Conservation (phyloP, 208 protist species). For the Leptomonas seymouri region DNA sequence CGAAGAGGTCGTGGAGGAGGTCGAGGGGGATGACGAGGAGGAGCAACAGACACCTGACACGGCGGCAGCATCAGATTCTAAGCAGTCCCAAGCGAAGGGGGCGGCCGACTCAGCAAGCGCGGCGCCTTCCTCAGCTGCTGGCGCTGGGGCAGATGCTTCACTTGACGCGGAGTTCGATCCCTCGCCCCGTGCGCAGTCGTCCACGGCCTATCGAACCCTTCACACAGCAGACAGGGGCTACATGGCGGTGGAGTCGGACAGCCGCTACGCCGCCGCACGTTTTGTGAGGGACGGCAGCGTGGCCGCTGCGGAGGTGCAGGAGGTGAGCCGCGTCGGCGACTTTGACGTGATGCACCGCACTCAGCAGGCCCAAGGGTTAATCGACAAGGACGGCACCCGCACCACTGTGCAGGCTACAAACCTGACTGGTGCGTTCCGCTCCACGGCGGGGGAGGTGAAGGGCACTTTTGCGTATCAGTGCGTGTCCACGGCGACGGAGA, state of each 20-base stretch:
- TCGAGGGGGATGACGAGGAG: constrained; percentile 29
- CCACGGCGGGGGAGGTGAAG: constrained; percentile 22
- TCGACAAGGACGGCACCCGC: constrained; percentile 14
- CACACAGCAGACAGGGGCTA: constrained; percentile 13
- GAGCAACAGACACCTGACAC: not conserved
- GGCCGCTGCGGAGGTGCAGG: constrained; percentile 20
- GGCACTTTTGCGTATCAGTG: constrained; percentile 31
- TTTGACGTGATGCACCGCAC: constrained; percentile 30
- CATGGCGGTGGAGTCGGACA: constrained; percentile 22
- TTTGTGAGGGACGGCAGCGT: constrained; percentile 33
- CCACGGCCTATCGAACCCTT: not conserved
- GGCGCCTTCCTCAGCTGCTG: not conserved
- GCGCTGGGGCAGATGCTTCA: not conserved
- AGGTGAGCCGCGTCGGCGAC: constrained; percentile 22
- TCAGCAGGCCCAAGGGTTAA: constrained; percentile 1
- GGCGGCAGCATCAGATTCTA: too few relatives aligned
- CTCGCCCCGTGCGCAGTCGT: not conserved
- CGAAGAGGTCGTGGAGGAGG: constrained; percentile 25
- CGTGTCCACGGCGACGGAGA: constrained; percentile 3
- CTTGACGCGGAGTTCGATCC: not conserved
- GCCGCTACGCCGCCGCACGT: constrained; percentile 26
- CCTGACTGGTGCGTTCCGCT: constrained; percentile 32
- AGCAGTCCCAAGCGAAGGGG: not conserved
- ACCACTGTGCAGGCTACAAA: constrained; percentile 21
- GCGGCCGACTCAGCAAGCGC: not conserved